Evolutionary conservation across 2,329 filamentous ascomycete species (phyloP), one percentile per base, ranked within the genome.

Genomic region (Tolypocladium ovalisporum): DNA sequence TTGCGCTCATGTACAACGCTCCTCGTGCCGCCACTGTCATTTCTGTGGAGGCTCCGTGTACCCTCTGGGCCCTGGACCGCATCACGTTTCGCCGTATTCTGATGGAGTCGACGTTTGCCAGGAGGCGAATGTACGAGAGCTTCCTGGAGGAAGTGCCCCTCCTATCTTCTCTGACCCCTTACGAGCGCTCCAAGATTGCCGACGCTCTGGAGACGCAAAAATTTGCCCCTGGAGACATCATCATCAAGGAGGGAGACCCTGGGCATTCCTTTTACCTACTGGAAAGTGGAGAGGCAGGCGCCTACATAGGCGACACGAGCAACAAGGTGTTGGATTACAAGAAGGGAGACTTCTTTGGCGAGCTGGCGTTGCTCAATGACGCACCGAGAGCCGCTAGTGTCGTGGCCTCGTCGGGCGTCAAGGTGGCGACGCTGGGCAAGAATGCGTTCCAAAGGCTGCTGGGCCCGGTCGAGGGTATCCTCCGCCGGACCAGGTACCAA

Each of bases 1-100:
- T 99, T 57, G 94, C 94, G 15, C 80, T 99, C 66, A 97, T 99
- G 94, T 97, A 99, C 77, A 97, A 97, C 68, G 91, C 94, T 27
- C 94, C 94, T 32, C 90, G 94, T 68, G 94, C 94, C 47, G 94
- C 94, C 4, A 97, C 94, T 0, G 90, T 99, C 59, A 83, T 95
- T 60, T 96, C 90, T 35, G 85, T 87, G 15, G 89, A 95, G 66
- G 71, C 86, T 3, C 76, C 82, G 37, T 92, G 88, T 67, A 92
- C 88, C 4, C 81, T 99, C 12, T 99, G 94, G 94, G 91, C 91
- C 24, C 80, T 99, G 54, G 94, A 99, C 70, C 90, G 94, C 56
- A 82, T 97, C 61, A 99, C 94, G 12, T 99, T 99, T 81, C 90
- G 94, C 65, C 89, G 94, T 60, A 97, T 99, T 62, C 80, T 99